Percentiles rank a stretch among this genome's conserved stretches.
Evolutionary conservation across 1,139 yeast species (phyloP).

Genomic region (Saccharomyces hybrid): DNA sequence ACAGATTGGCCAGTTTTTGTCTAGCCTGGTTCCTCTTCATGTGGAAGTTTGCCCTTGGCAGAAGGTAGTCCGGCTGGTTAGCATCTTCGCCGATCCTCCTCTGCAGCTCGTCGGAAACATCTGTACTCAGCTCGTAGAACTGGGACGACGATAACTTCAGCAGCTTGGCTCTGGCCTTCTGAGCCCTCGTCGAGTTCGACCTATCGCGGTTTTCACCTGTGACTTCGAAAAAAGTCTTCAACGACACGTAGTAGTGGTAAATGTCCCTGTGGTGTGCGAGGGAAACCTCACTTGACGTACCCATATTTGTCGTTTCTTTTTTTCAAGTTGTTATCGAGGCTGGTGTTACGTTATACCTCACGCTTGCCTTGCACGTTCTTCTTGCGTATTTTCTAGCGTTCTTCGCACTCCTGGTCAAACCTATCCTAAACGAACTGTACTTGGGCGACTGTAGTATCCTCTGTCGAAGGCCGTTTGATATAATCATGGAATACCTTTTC

Average conservation of each 20-base stretch:
- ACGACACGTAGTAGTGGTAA: constrained; percentile 15
- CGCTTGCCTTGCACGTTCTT: background rate
- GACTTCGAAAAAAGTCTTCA: constrained; percentile 17
- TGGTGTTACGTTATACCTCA: background rate
- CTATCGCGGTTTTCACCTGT: constrained; percentile 22
- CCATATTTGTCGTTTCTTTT: background rate
- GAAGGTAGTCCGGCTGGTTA: constrained; percentile 54
- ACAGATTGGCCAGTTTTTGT: constrained; percentile 79
- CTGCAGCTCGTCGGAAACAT: constrained; percentile 83
- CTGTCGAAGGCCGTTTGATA: background rate
- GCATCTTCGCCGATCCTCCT: constrained; percentile 52
- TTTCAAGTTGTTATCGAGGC: background rate
- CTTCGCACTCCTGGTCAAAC: background rate
- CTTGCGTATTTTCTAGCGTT: background rate
- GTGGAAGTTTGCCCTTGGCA: constrained; percentile 68
- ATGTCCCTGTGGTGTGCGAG: constrained; percentile 12
- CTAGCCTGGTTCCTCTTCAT: constrained; percentile 95
- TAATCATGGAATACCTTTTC: background rate
- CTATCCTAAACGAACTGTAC: background rate
- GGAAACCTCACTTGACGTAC: background rate
- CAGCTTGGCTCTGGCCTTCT: constrained; percentile 78
- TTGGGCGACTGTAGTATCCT: background rate
- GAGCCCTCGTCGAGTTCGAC: constrained; percentile 48
- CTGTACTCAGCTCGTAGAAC: constrained; percentile 82
- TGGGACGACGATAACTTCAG: constrained; percentile 73